These are phyloP conservation scores for Myotisia sp. DNA, from an alignment of 2,329 filamentous ascomycete genomes.

Conservation along the genomic window DNA sequence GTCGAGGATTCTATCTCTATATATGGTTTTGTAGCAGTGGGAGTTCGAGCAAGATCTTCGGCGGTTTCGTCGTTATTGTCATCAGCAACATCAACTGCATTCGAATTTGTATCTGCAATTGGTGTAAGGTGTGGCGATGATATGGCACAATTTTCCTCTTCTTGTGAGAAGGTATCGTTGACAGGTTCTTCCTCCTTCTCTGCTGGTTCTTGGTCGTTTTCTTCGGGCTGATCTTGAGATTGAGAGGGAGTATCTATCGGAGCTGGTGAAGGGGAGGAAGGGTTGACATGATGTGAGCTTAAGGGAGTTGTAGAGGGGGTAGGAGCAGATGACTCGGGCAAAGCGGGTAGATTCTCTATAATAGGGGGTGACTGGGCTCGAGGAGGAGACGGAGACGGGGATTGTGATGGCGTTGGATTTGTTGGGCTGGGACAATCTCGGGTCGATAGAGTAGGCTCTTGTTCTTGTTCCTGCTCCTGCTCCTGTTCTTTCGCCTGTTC, in stretches of 20 bases:
- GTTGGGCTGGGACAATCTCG: neutral
- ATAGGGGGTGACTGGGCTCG: conserved; percentile 10
- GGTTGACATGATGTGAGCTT: conserved; percentile 6
- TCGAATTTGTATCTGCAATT: too few species aligned
- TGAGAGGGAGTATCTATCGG: neutral
- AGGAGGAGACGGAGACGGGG: conserved; percentile 4
- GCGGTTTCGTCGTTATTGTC: conserved; percentile 7
- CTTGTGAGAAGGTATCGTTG: too few species aligned
- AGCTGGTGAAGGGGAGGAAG: neutral
- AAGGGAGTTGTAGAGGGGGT: conserved; percentile 8
- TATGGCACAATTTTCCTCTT: conserved; percentile 3
- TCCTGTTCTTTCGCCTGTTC: conserved; percentile 1
- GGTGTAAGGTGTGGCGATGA: neutral
- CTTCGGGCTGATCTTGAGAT: conserved; percentile 1
- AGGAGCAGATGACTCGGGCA: conserved; percentile 10
- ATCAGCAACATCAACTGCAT: conserved; percentile 9
- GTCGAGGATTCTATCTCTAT: conserved; percentile 6
- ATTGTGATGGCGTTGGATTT: conserved; percentile 6
- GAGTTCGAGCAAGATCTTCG: conserved; percentile 4
- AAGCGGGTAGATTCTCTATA: conserved; percentile 12
- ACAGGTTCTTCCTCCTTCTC: too few species aligned
- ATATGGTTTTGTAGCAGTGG: conserved; percentile 7
- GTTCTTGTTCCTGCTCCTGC: conserved; percentile 9
- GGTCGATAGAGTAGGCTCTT: conserved; percentile 5
- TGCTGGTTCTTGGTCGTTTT: neutral